Conservation (phyloP, 2,329 filamentous ascomycete species). For the Hypomyces perniciosus region DNA sequence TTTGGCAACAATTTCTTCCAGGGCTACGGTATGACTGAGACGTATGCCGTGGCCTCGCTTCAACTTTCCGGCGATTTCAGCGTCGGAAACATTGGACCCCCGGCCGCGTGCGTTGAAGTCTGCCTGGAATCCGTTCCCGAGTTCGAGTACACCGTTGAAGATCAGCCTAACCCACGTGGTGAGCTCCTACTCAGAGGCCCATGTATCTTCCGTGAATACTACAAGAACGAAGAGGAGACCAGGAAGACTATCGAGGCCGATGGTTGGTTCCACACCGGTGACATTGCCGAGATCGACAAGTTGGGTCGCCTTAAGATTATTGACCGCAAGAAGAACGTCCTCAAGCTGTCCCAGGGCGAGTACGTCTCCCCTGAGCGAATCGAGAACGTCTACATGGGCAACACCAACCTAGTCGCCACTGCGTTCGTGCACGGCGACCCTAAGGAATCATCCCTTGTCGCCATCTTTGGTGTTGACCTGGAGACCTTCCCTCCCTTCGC, state of each 20-base stretch:
- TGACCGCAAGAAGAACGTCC: constrained; percentile 97
- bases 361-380: constrained; percentile 97
- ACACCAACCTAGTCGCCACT: constrained; percentile 68
- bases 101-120: constrained; percentile 62
- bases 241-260: constrained; percentile 73
- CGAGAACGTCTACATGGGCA: constrained; percentile 88
- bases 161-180: constrained; percentile 84
- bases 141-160: constrained; percentile 83
- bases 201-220: constrained; percentile 80
- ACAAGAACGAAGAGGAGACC: constrained; percentile 85
- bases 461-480: constrained; percentile 81
- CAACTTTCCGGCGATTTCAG: constrained; percentile 68
- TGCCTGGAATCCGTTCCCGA: constrained; percentile 86
- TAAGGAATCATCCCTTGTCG: constrained; percentile 74
- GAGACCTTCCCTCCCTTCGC: constrained; percentile 77
- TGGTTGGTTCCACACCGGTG: constrained; percentile 96
- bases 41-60: constrained; percentile 69
- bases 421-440: constrained; percentile 90
- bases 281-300: constrained; percentile 80
- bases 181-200: constrained; percentile 80
- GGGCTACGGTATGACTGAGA: constrained; percentile 92
- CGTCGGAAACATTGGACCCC: constrained; percentile 74
- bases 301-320: constrained; percentile 86
- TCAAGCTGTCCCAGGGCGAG: constrained; percentile 95
- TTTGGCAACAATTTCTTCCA: constrained; percentile 75